Evolutionary conservation across 805 yeast species (phyloP), one percentile per base, ranked within the genome.

Genomic region (Scheffersomyces coipomensis): DNA sequence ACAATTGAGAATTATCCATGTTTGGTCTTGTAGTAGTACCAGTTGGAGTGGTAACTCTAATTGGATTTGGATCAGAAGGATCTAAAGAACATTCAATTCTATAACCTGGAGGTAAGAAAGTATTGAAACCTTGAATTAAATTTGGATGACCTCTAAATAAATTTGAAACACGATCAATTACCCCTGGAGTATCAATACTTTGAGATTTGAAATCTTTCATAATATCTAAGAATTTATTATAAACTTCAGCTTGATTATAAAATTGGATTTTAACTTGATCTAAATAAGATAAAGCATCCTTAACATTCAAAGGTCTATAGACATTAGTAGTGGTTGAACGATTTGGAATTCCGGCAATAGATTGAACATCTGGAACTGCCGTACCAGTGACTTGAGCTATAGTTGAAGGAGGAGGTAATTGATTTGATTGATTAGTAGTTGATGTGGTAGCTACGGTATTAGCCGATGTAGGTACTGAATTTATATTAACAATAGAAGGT

Each of bases 151-250:
- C 98, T 46, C 90, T 79, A 62, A 93, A 93, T 40, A 93, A 68
- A 1, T 85, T 77, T 0, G 97, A 88, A 1, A 93, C 99, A 42
- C 99, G 75, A 60, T 91, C 97, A 58, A 93, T 93, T 21, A 93
- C 99, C 25, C 98, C 99, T 0, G 98, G 99, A 0, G 99, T 93
- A 61, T 93, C 98, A 53, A 93, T 90, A 45, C 81, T 80, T 68
- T 91, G 97, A 38, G 95, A 84, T 70, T 95, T 95, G 71, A 93
- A 95, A 59, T 95, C 99, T 69, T 95, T 95, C 99, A 93, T 93
- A 48, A 93, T 91, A 59, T 93, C 99, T 56, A 93, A 74, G 56
- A 95, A 93, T 62, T 87, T 89, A 63, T 93, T 93, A 72, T 93
- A 93, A 31, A 93, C 96, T 53, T 90, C 97, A 0, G 98, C 95